phyloP scores from a whole-genome alignment of 148 eudicot species.

The Mesembryanthemum crystallinum region DNA sequence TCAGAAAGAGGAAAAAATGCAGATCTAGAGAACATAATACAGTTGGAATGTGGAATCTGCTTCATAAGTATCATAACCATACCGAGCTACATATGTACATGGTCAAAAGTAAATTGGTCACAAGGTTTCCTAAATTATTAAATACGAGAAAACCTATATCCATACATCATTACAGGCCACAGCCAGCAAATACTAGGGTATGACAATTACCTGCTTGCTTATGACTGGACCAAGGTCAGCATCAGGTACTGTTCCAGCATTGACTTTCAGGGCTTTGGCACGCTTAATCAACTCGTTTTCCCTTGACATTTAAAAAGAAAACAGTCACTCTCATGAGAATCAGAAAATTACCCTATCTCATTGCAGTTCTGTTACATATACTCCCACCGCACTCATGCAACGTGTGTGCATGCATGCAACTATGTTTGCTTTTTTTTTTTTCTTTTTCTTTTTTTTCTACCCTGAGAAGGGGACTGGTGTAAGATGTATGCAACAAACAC shows the following conservation, averaged over 20 bases:
- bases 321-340: neutral
- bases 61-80: neutral
- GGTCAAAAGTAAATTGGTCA: neutral
- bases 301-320: constrained; percentile 39
- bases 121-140: neutral
- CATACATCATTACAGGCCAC: neutral
- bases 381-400: neutral
- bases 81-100: neutral
- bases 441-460: neutral
- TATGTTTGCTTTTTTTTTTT: neutral
- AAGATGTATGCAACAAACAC: neutral
- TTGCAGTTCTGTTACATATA: neutral
- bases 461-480: neutral
- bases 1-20: neutral
- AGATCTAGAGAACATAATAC: neutral
- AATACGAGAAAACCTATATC: neutral
- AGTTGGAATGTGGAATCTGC: neutral
- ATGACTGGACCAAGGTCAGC: constrained; percentile 99
- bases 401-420: neutral
- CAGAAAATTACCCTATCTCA: neutral
- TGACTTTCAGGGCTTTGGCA: constrained; percentile 86
- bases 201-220: constrained; percentile 68
- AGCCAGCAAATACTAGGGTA: neutral
- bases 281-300: constrained; percentile 79
- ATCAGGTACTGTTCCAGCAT: constrained; percentile 80